Evolutionary conservation across 1,284 basidiomycete genomes (phyloP).

Genomic region (Ustilago trichophora): DNA sequence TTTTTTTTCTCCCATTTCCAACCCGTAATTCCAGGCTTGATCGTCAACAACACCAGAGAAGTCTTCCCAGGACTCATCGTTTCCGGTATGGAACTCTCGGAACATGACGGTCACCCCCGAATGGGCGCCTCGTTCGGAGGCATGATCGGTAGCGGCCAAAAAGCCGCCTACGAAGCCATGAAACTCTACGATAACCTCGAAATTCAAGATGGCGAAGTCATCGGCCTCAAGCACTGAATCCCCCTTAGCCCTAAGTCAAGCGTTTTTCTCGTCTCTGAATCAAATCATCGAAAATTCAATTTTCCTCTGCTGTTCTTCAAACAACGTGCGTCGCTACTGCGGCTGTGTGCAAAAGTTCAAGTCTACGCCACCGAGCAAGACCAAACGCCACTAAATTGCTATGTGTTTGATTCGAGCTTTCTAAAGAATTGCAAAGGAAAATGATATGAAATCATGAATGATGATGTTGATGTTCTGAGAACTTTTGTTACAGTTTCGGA

Average conservation of each 20-base stretch:
- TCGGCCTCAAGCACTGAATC: slow-evolving; percentile 30
- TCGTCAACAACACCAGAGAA: slow-evolving; percentile 75
- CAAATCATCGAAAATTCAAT: no score
- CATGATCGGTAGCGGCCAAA: slow-evolving; percentile 82
- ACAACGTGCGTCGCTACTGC: no score
- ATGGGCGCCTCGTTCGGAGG: slow-evolving; percentile 75
- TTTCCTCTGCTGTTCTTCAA: no score
- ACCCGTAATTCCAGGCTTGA: slow-evolving; percentile 46
- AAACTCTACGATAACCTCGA: slow-evolving; percentile 73
- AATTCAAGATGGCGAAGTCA: slow-evolving; percentile 75
- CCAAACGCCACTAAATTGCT: no score
- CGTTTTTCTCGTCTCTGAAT: no score
- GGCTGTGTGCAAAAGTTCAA: no score
- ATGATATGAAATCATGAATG: no score
- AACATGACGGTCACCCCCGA: slow-evolving; percentile 80
- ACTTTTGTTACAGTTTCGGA: no score
- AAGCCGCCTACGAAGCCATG: slow-evolving; percentile 79
- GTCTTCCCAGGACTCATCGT: slow-evolving; percentile 79
- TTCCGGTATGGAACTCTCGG: slow-evolving; percentile 82
- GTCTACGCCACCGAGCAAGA: no score
- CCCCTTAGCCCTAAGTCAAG: background rate
- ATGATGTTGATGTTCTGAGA: no score
- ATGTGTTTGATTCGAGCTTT: background rate
- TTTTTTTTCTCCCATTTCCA: background rate
- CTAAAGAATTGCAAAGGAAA: no score